A percentile compares a stretch with the other conserved stretches of the same genome.
These are phyloP conservation scores for Allium sativum DNA, from an alignment of 106 monocot genomes.

Conservation along the genomic window DNA sequence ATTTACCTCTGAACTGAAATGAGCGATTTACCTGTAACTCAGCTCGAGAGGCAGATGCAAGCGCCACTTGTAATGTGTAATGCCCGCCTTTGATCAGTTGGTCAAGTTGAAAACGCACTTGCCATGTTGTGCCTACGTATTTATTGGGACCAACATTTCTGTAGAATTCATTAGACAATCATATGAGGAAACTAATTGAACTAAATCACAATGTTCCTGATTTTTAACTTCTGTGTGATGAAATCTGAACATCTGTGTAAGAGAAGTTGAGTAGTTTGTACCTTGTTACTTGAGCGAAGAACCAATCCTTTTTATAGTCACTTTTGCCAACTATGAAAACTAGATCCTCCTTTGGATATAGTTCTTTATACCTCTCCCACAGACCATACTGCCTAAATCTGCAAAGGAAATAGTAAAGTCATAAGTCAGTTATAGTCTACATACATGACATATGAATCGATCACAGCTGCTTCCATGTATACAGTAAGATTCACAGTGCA, in stretches of 20 bases:
- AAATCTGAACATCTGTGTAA: background rate
- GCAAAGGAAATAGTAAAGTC: background rate
- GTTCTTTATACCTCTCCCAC: conserved; percentile 71
- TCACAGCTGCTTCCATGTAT: background rate
- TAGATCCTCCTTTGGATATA: conserved; percentile 58
- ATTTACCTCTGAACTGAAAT: no score
- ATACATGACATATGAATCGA: background rate
- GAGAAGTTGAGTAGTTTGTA: conserved; percentile 1
- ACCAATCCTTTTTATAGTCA: conserved; percentile 78
- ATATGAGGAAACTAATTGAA: no score
- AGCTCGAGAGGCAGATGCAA: conserved; percentile 28
- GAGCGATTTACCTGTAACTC: conserved; percentile 22
- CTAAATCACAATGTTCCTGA: background rate
- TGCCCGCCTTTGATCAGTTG: conserved; percentile 4
- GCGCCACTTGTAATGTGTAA: conserved; percentile 36
- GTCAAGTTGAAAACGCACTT: conserved; percentile 33
- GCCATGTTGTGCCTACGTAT: conserved; percentile 32
- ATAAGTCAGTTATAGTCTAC: background rate
- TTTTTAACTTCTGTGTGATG: no score
- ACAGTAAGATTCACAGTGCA: no score
- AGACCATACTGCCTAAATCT: conserved; percentile 80
- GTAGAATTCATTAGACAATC: background rate
- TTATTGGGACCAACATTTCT: conserved; percentile 3
- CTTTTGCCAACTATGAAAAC: conserved; percentile 42
- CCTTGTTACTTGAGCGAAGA: conserved; percentile 84